A percentile compares a stretch with the other conserved stretches of the same genome.
Evolutionary conservation across 2,329 filamentous ascomycete genomes (phyloP).

Genomic region (Paraphaeosphaeria minitans): DNA sequence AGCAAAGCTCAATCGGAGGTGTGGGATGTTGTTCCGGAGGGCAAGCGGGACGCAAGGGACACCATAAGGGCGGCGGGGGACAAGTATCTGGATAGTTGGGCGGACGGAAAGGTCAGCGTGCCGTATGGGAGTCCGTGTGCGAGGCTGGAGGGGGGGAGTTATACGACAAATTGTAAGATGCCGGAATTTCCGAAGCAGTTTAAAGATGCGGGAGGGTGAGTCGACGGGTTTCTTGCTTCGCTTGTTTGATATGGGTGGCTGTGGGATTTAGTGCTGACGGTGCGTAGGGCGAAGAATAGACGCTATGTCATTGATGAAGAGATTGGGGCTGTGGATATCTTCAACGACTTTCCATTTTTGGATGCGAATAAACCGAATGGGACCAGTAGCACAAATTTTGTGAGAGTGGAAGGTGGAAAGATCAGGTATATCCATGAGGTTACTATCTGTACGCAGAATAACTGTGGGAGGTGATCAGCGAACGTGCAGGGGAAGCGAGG

Average conservation of each 20-base stretch:
- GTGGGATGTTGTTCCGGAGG: constrained; percentile 22
- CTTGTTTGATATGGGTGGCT: neutral
- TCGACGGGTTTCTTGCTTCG: neutral
- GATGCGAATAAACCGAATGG: constrained; percentile 30
- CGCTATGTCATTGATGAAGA: constrained; percentile 34
- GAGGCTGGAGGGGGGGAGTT: constrained; percentile 32
- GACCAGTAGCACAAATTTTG: constrained; percentile 28
- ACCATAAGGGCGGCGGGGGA: constrained; percentile 29
- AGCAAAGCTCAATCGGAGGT: constrained; percentile 17
- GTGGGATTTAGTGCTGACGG: neutral
- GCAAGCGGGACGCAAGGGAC: constrained; percentile 21
- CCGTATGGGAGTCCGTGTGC: constrained; percentile 36
- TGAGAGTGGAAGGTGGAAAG: constrained; percentile 29
- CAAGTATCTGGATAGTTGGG: constrained; percentile 32
- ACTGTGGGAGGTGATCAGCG: constrained; percentile 26
- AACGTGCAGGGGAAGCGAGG: neutral
- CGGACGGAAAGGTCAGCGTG: constrained; percentile 25
- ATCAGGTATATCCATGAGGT: constrained; percentile 36
- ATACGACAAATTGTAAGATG: constrained; percentile 33
- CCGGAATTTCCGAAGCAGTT: constrained; percentile 31
- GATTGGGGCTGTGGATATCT: constrained; percentile 26
- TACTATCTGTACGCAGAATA: constrained; percentile 28
- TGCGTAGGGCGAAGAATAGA: constrained; percentile 18
- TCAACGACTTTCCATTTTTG: constrained; percentile 37
- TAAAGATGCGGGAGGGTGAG: constrained; percentile 3